Evolutionary conservation across 2,329 filamentous ascomycete genomes (phyloP).

Genomic region (Fusarium bulbicola): DNA sequence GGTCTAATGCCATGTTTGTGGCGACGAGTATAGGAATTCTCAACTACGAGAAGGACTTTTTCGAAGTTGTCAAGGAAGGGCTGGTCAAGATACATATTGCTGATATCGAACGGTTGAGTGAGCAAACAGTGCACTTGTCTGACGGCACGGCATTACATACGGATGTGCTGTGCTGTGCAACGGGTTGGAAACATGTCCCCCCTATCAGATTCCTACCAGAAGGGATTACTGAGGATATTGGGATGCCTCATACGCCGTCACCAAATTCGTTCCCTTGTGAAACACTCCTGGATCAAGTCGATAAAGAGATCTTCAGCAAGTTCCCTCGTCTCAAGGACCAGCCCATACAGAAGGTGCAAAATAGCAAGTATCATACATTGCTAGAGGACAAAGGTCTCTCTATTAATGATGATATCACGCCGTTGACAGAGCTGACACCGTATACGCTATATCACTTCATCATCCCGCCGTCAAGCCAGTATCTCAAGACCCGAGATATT

Average conservation of each 20-base stretch:
- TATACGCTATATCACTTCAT: conserved; percentile 59
- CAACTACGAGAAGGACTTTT: conserved; percentile 61
- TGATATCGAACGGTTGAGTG: conserved; percentile 54
- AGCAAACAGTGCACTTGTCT: conserved; percentile 53
- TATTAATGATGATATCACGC: conserved; percentile 42
- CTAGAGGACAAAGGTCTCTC: conserved; percentile 50
- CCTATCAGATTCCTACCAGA: conserved; percentile 55
- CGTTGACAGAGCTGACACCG: conserved; percentile 35
- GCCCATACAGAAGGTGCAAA: conserved; percentile 51
- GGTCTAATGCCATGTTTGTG: conserved; percentile 56
- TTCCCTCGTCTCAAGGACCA: conserved; percentile 64
- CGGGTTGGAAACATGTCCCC: conserved; percentile 56
- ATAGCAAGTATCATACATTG: conserved; percentile 56
- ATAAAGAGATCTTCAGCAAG: conserved; percentile 61
- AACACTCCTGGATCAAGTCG: conserved; percentile 53
- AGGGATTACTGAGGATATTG: conserved; percentile 57
- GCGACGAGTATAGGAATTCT: conserved; percentile 61
- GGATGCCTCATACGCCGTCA: conserved; percentile 54
- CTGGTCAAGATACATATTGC: conserved; percentile 57
- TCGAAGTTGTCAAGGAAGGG: conserved; percentile 59
- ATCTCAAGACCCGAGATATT: conserved; percentile 50
- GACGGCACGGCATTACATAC: conserved; percentile 51
- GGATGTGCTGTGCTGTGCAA: conserved; percentile 60
- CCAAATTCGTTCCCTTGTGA: conserved; percentile 40
- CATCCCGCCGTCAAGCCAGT: conserved; percentile 51